phyloP scores from a whole-genome alignment of 2,329 filamentous ascomycete genomes.

The Colletotrichum lini region DNA sequence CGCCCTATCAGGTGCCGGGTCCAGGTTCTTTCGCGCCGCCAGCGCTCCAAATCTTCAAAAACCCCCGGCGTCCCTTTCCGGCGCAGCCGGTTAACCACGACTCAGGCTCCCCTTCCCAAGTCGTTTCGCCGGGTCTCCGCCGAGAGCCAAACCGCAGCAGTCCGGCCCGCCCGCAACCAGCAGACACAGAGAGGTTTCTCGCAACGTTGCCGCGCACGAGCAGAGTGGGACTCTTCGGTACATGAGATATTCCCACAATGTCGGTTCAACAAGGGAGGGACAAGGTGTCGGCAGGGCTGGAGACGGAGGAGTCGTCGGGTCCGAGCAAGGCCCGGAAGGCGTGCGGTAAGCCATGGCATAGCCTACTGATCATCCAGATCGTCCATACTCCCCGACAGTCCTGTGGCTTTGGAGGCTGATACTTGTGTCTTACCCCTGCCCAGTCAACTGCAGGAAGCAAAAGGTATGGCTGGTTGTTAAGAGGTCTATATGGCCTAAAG shows the following conservation, averaged over 20 bases:
- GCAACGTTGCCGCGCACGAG: neutral
- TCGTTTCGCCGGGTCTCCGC: constrained; percentile 24
- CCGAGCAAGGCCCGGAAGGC: constrained; percentile 50
- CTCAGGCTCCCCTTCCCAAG: constrained; percentile 19
- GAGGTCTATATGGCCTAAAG: neutral
- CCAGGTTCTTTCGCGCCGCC: constrained; percentile 14
- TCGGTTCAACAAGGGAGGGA: constrained; percentile 7
- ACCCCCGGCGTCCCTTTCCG: constrained; percentile 32
- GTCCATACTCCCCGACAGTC: neutral
- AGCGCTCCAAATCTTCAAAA: constrained; percentile 24
- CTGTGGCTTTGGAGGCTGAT: constrained; percentile 28
- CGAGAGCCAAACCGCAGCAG: neutral
- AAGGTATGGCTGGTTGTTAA: constrained; percentile 41
- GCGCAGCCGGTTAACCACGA: constrained; percentile 36
- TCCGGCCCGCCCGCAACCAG: neutral
- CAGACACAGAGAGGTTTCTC: neutral
- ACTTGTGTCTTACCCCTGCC: neutral
- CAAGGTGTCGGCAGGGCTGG: constrained; percentile 11
- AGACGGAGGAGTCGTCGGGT: constrained; percentile 28
- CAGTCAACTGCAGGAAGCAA: constrained; percentile 49
- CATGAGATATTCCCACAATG: constrained; percentile 12
- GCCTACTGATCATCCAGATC: too few relatives aligned
- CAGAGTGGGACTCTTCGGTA: constrained; percentile 13
- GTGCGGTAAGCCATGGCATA: constrained; percentile 46
- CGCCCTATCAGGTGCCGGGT: constrained; percentile 29